Conservation (phyloP, 2,329 filamentous ascomycete species). For the Scleromitrula shiraiana region DNA sequence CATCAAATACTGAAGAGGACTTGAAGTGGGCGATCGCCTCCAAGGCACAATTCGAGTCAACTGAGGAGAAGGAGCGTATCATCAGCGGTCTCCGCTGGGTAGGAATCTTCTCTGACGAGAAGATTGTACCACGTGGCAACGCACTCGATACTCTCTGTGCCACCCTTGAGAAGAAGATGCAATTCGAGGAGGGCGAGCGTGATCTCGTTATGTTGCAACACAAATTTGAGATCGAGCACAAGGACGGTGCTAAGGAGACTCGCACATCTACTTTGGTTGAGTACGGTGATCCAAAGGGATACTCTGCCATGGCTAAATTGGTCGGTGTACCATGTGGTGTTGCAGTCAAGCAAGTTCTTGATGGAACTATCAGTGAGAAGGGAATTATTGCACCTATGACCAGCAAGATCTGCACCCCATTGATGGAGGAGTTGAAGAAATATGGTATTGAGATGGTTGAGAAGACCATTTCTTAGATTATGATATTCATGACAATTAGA, state of each 20-base stretch:
- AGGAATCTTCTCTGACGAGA: slow-evolving; percentile 57
- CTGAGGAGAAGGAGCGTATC: slow-evolving; percentile 62
- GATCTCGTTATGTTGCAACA: slow-evolving; percentile 76
- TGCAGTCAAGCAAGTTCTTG: slow-evolving; percentile 69
- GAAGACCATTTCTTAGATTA: slow-evolving; percentile 44
- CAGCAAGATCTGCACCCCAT: slow-evolving; percentile 59
- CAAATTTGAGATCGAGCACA: slow-evolving; percentile 76
- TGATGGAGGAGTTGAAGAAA: slow-evolving; percentile 71
- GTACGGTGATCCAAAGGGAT: slow-evolving; percentile 71
- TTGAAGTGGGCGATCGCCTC: slow-evolving; percentile 64
- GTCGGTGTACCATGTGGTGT: slow-evolving; percentile 70
- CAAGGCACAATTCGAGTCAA: slow-evolving; percentile 64
- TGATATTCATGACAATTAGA: neutral
- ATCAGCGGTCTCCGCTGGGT: slow-evolving; percentile 68
- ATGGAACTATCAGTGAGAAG: slow-evolving; percentile 64
- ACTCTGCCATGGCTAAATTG: slow-evolving; percentile 75
- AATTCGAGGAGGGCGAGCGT: slow-evolving; percentile 73
- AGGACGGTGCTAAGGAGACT: slow-evolving; percentile 69
- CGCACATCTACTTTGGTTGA: slow-evolving; percentile 74
- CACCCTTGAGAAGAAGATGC: slow-evolving; percentile 84
- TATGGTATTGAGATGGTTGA: slow-evolving; percentile 67
- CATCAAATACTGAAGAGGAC: slow-evolving; percentile 58
- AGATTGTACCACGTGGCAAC: slow-evolving; percentile 66
- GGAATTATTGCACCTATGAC: slow-evolving; percentile 73
- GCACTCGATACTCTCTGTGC: slow-evolving; percentile 88